These are phyloP conservation scores for Daphne laureola DNA, from an alignment of 441 rosid genomes.

Conservation along the genomic window DNA sequence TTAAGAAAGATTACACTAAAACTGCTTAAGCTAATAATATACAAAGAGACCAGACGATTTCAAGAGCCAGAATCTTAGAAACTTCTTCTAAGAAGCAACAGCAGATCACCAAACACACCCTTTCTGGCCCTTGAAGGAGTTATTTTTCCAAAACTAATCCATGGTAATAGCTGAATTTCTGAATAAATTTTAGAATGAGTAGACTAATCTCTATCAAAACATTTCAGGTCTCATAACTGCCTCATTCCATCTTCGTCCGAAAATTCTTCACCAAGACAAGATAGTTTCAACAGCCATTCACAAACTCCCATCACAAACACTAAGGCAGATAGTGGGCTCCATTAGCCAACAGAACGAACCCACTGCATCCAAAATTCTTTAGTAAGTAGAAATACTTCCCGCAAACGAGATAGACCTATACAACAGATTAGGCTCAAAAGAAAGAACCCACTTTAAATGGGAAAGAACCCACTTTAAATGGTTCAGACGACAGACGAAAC, in stretches of 20 bases:
- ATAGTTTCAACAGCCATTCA: slow-evolving; percentile 29
- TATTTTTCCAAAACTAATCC: slow-evolving; percentile 18
- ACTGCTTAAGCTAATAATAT: slow-evolving; percentile 9
- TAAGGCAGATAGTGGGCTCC: slow-evolving; percentile 8
- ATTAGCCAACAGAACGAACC: slow-evolving; percentile 12
- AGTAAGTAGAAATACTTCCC: slow-evolving; percentile 19
- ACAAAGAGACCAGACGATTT: slow-evolving; percentile 6
- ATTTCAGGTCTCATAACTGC: background rate
- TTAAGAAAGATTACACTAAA: slow-evolving; percentile 8
- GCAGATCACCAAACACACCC: slow-evolving; percentile 6
- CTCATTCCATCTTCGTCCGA: slow-evolving; percentile 25
- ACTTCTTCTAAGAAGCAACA: slow-evolving; percentile 2
- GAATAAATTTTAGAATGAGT: too few relatives aligned
- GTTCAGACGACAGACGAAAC: too few relatives aligned
- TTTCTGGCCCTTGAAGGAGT: slow-evolving; percentile 6
- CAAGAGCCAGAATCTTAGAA: slow-evolving; percentile 9
- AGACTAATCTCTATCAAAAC: too few relatives aligned
- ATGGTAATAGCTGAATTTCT: slow-evolving; percentile 2
- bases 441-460: too few relatives aligned
- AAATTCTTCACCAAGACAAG: slow-evolving; percentile 19
- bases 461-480: too few relatives aligned
- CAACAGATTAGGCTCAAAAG: too few relatives aligned
- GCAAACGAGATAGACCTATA: background rate
- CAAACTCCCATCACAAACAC: slow-evolving; percentile 24
- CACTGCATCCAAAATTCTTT: slow-evolving; percentile 23